Base-by-base conservation (phyloP, 179 eudicot species). In the Gypsophila paniculata region DNA sequence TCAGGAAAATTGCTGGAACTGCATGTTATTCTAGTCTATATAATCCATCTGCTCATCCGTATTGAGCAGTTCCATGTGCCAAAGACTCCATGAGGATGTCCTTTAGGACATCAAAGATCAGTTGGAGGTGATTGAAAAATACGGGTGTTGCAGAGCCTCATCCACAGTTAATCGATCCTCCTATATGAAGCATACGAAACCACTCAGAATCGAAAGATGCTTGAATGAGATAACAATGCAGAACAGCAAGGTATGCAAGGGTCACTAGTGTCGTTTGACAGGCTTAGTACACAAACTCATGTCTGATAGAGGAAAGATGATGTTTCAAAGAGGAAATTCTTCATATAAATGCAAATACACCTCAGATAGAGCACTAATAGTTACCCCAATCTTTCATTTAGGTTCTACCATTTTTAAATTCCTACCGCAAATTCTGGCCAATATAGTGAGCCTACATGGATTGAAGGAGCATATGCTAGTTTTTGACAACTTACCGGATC, bases 111-210 rank as follows among this genome's bases (percentile, higher is more conserved):
- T 3, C 21, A 18, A 69, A 7, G 69, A 26, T 72, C 72, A 75
- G 14, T 14, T 5, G 52, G 82, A 77, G 74, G 78, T 8, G 25
- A 61, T 18, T 79, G 78, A 79, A 89, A 68, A 93, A 75, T 91
- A 93, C 53, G 90, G 93, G 81, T 93, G 98, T 62, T 70, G 85
- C 73, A 93, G 61, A 69, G 98, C 98, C 34, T 93, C 98, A 75
- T 93, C 97, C 70, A 88, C 96, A 66, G 85, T 83, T 59, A 84
- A 72, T 61, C 98, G 85, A 72, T 91, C 93, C 76, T 93, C 98
- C 98, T 93, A 79, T 21, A 76, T 72, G 23, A 60, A 62, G 74
- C 42, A 69, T 55, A 52, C 13, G 13, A 58, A 69, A 74, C 17
- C 26, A 36, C 32, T 19, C 54, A 62, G 44, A 8, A 22, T 51